phyloP scores from a whole-genome alignment of 441 rosid genomes.

The Omphalea diandra region DNA sequence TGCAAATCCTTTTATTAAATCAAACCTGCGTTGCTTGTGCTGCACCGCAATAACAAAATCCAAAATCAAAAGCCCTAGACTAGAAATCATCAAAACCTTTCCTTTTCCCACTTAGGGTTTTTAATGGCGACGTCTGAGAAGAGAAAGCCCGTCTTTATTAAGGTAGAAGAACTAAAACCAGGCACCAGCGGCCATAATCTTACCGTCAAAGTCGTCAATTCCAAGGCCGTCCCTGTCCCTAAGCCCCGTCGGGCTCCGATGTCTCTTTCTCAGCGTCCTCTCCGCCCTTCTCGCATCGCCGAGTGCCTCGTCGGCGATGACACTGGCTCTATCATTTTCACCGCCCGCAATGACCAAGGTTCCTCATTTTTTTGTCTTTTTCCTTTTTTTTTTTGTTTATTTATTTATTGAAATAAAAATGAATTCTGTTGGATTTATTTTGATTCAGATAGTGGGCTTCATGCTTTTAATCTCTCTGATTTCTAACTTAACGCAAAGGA shows the following conservation, averaged over 20 bases:
- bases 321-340: conserved; percentile 78
- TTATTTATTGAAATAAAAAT: too few species aligned
- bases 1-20: too few species aligned
- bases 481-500: too few species aligned
- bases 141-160: conserved; percentile 81
- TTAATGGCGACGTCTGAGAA: conserved; percentile 37
- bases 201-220: conserved; percentile 62
- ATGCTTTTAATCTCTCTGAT: too few species aligned
- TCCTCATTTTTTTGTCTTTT: too few species aligned
- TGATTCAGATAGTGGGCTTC: too few species aligned
- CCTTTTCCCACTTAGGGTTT: conserved; percentile 22
- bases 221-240: conserved; percentile 53
- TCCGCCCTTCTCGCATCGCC: conserved; percentile 65
- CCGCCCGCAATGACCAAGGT: conserved; percentile 99
- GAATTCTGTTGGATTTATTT: too few species aligned
- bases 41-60: too few species aligned
- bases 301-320: conserved; percentile 94
- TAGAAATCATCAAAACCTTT: too few species aligned
- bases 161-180: conserved; percentile 81
- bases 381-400: too few species aligned
- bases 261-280: conserved; percentile 46
- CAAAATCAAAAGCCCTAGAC: conserved; percentile 27
- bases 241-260: conserved; percentile 46
- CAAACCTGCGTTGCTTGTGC: too few species aligned
- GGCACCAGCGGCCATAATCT: conserved; percentile 88